Evolutionary conservation across 2,329 filamentous ascomycete species (phyloP), one percentile per base, ranked within the genome.

Genomic region (Colletotrichum sublineola): DNA sequence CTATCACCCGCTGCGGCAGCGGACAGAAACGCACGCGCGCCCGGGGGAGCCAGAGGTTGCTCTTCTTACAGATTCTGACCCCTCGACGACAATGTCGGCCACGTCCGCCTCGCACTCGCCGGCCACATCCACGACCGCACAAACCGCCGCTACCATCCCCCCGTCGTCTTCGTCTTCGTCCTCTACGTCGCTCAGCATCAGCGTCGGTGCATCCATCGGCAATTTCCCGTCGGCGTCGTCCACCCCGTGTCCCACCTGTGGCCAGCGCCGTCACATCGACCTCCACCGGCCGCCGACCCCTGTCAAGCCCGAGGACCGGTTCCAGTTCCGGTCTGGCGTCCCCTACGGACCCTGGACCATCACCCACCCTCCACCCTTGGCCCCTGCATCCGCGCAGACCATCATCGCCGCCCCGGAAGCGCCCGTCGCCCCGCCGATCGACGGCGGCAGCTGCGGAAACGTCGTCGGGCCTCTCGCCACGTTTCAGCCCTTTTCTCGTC

Each of bases 401-500:
- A 18, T 36, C 4, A 50, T 12, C 46, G 8, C 46, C 20, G 20
- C 38, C 52, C 40, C 29, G 15, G 52, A 69, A 12, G 42, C 57
- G 6, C 38, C 58, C 29, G 24, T 31, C 7, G 31, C 44, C 7
- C 6, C 60, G 12, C 46, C 52, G 29, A n/a, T 56, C 42, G 48
- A 38, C 15, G n/a, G 55, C 24, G 15, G 24, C 55, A n/a, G 24
- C 55, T n/a, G 31, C 15, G 50, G 65, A 44, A 55, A 40, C 48
- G 18, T 31, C 6, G 18, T 46, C 11, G 44, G n/a, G 8, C 55
- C 67, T 24, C 68, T 71, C 36, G 53, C 56, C 18, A 40, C 62
- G 31, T 73, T 73, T 46, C 81, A 78, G 50, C 75, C 79, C 55
- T 87, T 87, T 73, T 74, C 80, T 20, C 77, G 77, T 36, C 84